A percentile compares a stretch with the other conserved stretches of the same genome.
Evolutionary conservation across 192 early-diverging fungal genomes (phyloP).

Genomic region (Coemansia sp.): DNA sequence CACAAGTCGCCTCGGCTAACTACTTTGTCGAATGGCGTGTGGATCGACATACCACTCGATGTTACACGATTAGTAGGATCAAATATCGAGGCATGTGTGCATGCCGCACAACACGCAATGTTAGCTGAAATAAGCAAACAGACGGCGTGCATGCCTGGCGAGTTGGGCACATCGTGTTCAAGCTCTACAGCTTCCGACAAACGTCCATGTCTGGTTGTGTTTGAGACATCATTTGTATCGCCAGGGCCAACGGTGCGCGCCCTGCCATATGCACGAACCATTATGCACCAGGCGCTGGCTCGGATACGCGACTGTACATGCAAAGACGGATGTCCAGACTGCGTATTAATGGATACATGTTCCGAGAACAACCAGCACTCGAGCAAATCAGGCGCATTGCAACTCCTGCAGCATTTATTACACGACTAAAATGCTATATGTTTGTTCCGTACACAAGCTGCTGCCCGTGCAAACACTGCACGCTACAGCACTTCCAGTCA

Average conservation of each 20-base stretch:
- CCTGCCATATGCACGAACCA: background rate
- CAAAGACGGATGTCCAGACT: background rate
- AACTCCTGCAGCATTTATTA: slow-evolving; percentile 2
- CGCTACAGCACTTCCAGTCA: slow-evolving; percentile 63
- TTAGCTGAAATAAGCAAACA: background rate
- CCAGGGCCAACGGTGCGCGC: slow-evolving; percentile 7
- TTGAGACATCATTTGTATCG: background rate
- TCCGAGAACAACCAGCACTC: background rate
- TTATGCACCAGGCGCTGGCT: background rate
- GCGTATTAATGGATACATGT: background rate
- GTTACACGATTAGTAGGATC: background rate
- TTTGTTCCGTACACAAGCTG: slow-evolving; percentile 14
- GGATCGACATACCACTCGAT: slow-evolving; percentile 28
- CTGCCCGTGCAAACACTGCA: slow-evolving; percentile 44
- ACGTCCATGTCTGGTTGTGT: background rate
- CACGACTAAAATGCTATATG: background rate
- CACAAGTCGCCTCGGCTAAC: slow-evolving; percentile 12
- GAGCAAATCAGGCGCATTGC: background rate
- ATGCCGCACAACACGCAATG: slow-evolving; percentile 34
- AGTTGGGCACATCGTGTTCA: background rate
- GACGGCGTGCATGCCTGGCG: background rate
- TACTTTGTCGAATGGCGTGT: slow-evolving; percentile 13
- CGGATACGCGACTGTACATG: background rate
- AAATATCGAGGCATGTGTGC: slow-evolving; percentile 31
- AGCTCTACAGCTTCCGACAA: background rate